These are phyloP conservation scores for Skeletonema costatum DNA, from an alignment of 108 stramenopile species.

Conservation along the genomic window DNA sequence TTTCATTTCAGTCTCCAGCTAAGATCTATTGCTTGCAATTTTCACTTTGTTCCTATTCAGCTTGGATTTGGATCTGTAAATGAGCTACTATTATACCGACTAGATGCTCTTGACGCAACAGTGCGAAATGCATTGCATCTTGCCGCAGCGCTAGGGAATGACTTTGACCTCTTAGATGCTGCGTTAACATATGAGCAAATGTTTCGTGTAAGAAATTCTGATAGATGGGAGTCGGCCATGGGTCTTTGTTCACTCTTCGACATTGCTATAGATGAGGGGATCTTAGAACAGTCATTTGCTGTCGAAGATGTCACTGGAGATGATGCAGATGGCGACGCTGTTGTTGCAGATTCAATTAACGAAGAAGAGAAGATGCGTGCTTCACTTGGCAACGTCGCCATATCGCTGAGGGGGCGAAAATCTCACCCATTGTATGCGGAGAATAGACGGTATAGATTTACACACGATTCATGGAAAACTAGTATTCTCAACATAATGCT, in stretches of 20 bases:
- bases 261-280: constrained; percentile 62
- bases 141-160: constrained; percentile 60
- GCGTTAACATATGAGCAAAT: constrained; percentile 51
- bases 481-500: constrained; percentile 65
- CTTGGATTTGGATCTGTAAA: constrained; percentile 37
- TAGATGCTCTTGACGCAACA: constrained; percentile 61
- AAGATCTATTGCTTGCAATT: not conserved
- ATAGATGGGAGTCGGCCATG: constrained; percentile 24
- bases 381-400: constrained; percentile 22
- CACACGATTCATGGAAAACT: constrained; percentile 65
- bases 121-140: constrained; percentile 59
- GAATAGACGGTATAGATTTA: constrained; percentile 55
- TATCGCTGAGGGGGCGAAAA: constrained; percentile 26
- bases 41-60: not conserved
- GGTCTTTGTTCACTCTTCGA: constrained; percentile 43
- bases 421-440: constrained; percentile 44
- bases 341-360: not conserved
- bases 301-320: constrained; percentile 11
- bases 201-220: constrained; percentile 22
- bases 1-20: not conserved
- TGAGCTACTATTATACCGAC: constrained; percentile 61
- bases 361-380: constrained; percentile 29
- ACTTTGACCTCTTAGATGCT: constrained; percentile 59
- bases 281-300: constrained; percentile 51
- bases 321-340: constrained; percentile 19